Evolutionary conservation across 441 rosid genomes (phyloP), one percentile per base, ranked within the genome.

Genomic region (Bruguiera hainesii): DNA sequence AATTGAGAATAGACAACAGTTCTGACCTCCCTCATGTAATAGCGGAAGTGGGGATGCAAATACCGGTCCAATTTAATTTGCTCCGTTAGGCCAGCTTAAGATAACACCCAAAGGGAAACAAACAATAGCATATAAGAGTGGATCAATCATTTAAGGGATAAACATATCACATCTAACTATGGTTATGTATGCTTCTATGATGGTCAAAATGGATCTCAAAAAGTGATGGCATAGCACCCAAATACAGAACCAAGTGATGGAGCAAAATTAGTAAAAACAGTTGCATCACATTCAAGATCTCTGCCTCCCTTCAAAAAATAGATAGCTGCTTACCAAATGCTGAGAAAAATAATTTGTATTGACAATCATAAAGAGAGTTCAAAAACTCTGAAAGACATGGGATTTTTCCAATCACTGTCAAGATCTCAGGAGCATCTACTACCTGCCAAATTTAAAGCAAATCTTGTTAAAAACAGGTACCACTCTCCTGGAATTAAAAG

Each of bases 391-490:
- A 84, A 49, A 96, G 96, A 76, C 80, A 65, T 16, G 94, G 96
- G 65, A 90, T 83, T 77, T 93, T 96, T 75, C 97, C 97, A 15
- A 96, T 92, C 80, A 93, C 99, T n/a, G 97, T 87, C 85, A 96
- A 81, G 80, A 96, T 90, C 83, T 96, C 99, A 61, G 99, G 98
- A 75, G 99, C 98, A 88, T 93, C 97, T 75, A 87, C 99, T n/a
- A 96, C 99, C 99, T 93, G 84, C 78, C 70, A 72, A 55, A 71
- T 71, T 71, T 51, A 59, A 56, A 21, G 15, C 28, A n/a, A 9
- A 53, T n/a, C 28, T 52, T 23, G 25, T 52, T 52, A 7, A 52
- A 52, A 20, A 23, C 25, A 52, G 25, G 56, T 11, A 2, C 7
- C 56, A n/a, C 56, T n/a, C 19, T 52, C 13, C 33, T 51, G 33